phyloP scores from a whole-genome alignment of 352 stramenopile species.

The Globisporangium apiculatum region DNA sequence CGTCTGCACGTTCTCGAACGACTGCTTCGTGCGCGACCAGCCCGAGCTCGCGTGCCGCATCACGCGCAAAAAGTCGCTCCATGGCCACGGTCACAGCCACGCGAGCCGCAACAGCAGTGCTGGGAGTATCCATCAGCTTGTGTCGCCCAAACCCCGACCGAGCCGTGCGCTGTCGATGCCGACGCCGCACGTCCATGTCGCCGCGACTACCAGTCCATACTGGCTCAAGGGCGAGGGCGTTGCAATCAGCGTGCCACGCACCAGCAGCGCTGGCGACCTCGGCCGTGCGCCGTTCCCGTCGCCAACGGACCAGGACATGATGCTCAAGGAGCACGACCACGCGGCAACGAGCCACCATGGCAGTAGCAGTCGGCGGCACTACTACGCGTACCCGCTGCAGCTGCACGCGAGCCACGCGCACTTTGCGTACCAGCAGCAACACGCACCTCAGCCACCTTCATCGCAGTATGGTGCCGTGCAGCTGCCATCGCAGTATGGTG shows the following conservation, averaged over 20 bases:
- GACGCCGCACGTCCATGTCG: background rate
- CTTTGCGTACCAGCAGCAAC: slow-evolving; percentile 9
- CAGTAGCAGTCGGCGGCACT: slow-evolving; percentile 11
- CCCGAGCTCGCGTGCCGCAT: slow-evolving; percentile 59
- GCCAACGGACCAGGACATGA: slow-evolving; percentile 16
- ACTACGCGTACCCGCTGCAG: background rate
- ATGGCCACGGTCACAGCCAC: slow-evolving; percentile 14
- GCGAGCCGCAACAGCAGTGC: background rate
- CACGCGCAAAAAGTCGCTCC: slow-evolving; percentile 57
- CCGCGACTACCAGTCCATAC: slow-evolving; percentile 1
- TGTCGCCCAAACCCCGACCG: background rate
- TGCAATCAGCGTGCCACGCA: slow-evolving; percentile 21
- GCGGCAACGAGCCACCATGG: background rate
- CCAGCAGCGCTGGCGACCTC: slow-evolving; percentile 7
- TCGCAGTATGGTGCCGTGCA: no score
- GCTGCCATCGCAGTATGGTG: background rate
- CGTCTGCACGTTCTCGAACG: slow-evolving; percentile 74
- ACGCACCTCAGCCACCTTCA: background rate
- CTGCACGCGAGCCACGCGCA: slow-evolving; percentile 2
- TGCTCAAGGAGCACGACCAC: slow-evolving; percentile 32
- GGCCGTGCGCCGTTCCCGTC: slow-evolving; percentile 13
- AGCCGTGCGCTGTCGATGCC: slow-evolving; percentile 5
- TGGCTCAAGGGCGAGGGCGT: slow-evolving; percentile 15
- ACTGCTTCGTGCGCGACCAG: slow-evolving; percentile 63
- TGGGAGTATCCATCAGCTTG: background rate